Evolutionary conservation across 179 eudicot species (phyloP), one percentile per base, ranked within the genome.

Genomic region (Spinacia oleracea): DNA sequence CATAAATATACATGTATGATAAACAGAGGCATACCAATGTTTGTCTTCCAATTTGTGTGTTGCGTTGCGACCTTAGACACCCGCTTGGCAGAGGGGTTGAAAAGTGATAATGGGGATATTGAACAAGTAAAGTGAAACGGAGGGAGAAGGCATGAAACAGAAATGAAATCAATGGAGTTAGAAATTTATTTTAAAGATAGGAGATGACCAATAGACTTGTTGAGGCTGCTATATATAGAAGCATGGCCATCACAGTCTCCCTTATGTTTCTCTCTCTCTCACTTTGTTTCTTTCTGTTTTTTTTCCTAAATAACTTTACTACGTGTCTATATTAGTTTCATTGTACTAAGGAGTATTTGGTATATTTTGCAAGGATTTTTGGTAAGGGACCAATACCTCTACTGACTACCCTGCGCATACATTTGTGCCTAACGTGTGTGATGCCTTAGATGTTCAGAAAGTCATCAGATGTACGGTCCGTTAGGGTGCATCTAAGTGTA

Each of bases 11-110:
- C 23, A 56, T 56, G 60, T 56, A 56, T 59, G 32, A 59, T 59
- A 59, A 58, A 58, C 3, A 66, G 70, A 66, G 35, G 70, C 70
- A 20, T 35, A 66, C 70, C 70, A 66, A 20, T 35, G 23, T 66
- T 66, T 66, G 25, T 35, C 45, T 35, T 66, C 25, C 70, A 66
- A 20, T 3, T 20, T 9, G 11, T 34, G 42, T 5, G 70, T 38
- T 66, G 70, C 46, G 14, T n/a, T n/a, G n/a, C n/a, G 45, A 21
- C 70, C 25, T 66, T 34, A 35, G 70, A 20, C 21, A 34, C 35
- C 1, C 35, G 70, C 8, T 14, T 18, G 23, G 5, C 21, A 16
- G 46, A 34, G 45, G 70, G 18, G 10, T 34, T 20, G 7, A 32
- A 1, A 32, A 64, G 43, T 64, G 45, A 32, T n/a, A 65, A 65